Evolutionary conservation across 2,329 filamentous ascomycete genomes (phyloP), one percentile per base, ranked within the genome.

Genomic region (Hysterium pulicare): DNA sequence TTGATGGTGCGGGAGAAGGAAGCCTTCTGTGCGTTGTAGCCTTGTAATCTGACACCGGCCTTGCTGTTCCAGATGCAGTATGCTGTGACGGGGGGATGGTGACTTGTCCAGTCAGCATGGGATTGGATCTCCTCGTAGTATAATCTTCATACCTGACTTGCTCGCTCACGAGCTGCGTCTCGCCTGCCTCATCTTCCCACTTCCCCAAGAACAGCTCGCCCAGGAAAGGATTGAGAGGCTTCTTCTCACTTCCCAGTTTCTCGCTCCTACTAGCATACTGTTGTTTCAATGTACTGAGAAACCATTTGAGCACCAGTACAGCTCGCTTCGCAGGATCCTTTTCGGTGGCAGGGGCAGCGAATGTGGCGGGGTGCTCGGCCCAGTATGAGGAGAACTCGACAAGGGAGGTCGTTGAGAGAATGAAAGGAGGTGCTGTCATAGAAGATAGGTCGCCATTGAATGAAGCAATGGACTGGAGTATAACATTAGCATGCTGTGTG

Each of bases 21-120:
- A 3, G 91, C 90, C 68, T 95, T 97, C 64, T 97, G 93, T 13
- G 87, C 91, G 61, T 97, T 96, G 73, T 95, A 96, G 40, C 91
- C 91, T 72, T 82, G 75, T 17, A 84, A 66, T 56, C 77, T 69
- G 38, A 97, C 82, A 45, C 90, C 89, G 48, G 93, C 82, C 61
- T 88, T 81, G 49, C 85, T 73, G 69, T 98, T 97, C 70, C 82
- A 84, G 65, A 97, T 95, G 63, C 82, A 85, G 72, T 97, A 98
- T 33, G 91, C 93, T 1, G 91, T 98, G 26, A 90, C 89, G 2
- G 93, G 91, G 40, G 91, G 91, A 64, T 98, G 93, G 67, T 97
- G 91, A 63, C 77, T 81, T 45, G 17, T 16, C 30, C 33, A 50
- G 44, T 42, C 19, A 31, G 26, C 33, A 32, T n/a, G 10, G 4